Conservation (phyloP, 495 filamentous ascomycete species). For the Trichoderma asperelloides region DNA sequence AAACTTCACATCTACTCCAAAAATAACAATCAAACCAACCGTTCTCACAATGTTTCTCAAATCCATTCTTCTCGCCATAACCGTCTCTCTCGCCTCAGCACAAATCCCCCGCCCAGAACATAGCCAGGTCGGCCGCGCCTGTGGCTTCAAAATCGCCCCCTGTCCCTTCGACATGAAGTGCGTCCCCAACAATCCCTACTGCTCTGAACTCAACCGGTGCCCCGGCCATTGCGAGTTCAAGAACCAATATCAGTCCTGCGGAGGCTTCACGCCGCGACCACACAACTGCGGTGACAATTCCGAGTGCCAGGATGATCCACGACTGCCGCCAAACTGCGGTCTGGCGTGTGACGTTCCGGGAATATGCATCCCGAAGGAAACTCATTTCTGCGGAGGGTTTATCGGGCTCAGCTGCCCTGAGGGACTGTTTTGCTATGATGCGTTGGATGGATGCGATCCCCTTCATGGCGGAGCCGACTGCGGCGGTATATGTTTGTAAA, state of each 20-base stretch:
- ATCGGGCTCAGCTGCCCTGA: neutral
- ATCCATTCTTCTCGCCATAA: neutral
- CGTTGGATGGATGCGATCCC: neutral
- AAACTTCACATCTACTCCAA: neutral
- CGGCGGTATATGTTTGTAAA: neutral
- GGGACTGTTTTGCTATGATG: neutral
- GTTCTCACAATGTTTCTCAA: neutral
- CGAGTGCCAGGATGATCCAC: neutral
- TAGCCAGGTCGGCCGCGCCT: neutral
- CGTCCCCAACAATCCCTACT: neutral
- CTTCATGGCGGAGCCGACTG: neutral
- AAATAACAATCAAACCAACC: neutral
- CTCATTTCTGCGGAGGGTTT: neutral
- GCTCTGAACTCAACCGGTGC: neutral
- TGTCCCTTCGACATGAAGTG: constrained; percentile 1
- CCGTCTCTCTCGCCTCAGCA: neutral
- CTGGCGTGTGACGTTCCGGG: constrained; percentile 5
- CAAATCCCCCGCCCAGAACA: neutral
- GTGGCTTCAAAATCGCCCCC: constrained; percentile 7
- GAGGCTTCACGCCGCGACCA: neutral
- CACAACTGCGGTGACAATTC: neutral
- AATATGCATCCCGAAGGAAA: neutral
- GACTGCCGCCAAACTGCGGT: constrained; percentile 1
- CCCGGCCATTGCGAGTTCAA: neutral
- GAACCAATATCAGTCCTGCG: neutral